A percentile compares a stretch with the other conserved stretches of the same genome.
These are phyloP conservation scores for Lepiota venenata DNA, from an alignment of 768 basidiomycete species.

Conservation along the genomic window DNA sequence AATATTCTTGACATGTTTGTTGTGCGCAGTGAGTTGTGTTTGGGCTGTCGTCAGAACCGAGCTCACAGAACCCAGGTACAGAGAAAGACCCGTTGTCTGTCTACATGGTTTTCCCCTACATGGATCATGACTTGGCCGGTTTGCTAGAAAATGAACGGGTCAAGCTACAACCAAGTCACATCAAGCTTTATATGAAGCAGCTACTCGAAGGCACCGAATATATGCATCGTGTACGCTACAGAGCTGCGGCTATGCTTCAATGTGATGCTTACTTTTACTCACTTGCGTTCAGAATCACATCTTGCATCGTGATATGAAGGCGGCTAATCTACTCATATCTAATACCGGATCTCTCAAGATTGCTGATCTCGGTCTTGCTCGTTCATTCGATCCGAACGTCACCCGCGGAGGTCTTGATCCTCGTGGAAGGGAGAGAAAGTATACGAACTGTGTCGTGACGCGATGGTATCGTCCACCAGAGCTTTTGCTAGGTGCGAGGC, in stretches of 20 bases:
- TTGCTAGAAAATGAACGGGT: conserved; percentile 90
- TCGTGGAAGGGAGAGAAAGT: conserved; percentile 59
- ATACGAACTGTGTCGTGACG: conserved; percentile 95
- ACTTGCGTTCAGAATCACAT: conserved; percentile 74
- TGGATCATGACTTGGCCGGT: conserved; percentile 98
- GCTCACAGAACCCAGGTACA: conserved; percentile 40
- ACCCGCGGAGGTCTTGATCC: conserved; percentile 34
- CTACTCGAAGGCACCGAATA: conserved; percentile 95
- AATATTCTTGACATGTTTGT: conserved; percentile 93
- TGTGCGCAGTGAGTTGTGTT: conserved; percentile 55
- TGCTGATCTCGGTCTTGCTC: conserved; percentile 95
- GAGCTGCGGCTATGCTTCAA: neutral
- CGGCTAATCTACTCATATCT: conserved; percentile 93
- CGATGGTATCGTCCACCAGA: conserved; percentile 95
- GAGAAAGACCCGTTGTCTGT: conserved; percentile 76
- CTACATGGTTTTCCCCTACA: conserved; percentile 99
- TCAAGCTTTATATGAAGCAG: conserved; percentile 96
- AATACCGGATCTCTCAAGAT: conserved; percentile 81
- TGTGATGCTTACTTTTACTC: conserved; percentile 7
- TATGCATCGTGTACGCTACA: conserved; percentile 78
- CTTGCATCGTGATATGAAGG: conserved; percentile 98
- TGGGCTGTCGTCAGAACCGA: neutral
- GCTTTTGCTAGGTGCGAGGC: conserved; percentile 81
- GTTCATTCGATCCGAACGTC: conserved; percentile 63
- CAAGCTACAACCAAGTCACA: conserved; percentile 75